These are phyloP conservation scores for Ceratobasidium theobromae DNA, from an alignment of 1,284 basidiomycete genomes.

Conservation along the genomic window DNA sequence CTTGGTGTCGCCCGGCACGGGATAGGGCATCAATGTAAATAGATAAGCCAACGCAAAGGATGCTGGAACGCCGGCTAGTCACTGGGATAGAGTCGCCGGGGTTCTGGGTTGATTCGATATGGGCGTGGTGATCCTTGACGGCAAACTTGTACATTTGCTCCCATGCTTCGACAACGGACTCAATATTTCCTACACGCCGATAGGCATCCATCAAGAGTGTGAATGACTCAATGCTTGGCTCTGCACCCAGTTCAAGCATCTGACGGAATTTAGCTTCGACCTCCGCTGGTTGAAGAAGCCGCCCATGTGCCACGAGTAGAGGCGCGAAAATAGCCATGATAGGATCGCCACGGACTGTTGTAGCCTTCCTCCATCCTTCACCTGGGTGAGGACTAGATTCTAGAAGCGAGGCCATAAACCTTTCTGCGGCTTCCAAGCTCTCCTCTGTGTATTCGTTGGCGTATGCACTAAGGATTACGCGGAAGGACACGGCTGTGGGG, in stretches of 20 bases:
- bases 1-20: constrained; percentile 58
- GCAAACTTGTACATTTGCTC: constrained; percentile 63
- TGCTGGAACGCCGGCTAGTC: constrained; percentile 46
- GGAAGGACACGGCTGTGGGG: constrained; percentile 73
- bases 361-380: constrained; percentile 34
- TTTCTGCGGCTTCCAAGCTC: constrained; percentile 58
- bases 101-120: constrained; percentile 30
- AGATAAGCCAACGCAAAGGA: constrained; percentile 78
- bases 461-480: constrained; percentile 67
- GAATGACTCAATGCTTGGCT: constrained; percentile 60
- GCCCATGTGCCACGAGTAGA: constrained; percentile 61
- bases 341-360: constrained; percentile 47
- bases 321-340: constrained; percentile 60
- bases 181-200: constrained; percentile 60
- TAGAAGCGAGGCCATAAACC: constrained; percentile 59
- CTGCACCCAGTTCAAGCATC: constrained; percentile 55
- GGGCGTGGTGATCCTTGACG: constrained; percentile 37
- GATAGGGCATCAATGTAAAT: constrained; percentile 82
- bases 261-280: constrained; percentile 62
- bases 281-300: constrained; percentile 51
- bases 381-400: constrained; percentile 40
- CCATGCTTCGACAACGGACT: constrained; percentile 68
- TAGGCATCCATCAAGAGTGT: constrained; percentile 76
- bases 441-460: constrained; percentile 51
- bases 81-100: constrained; percentile 30